Evolutionary conservation across 2,329 filamentous ascomycete genomes (phyloP).

Genomic region (Cladosporium sp.): DNA sequence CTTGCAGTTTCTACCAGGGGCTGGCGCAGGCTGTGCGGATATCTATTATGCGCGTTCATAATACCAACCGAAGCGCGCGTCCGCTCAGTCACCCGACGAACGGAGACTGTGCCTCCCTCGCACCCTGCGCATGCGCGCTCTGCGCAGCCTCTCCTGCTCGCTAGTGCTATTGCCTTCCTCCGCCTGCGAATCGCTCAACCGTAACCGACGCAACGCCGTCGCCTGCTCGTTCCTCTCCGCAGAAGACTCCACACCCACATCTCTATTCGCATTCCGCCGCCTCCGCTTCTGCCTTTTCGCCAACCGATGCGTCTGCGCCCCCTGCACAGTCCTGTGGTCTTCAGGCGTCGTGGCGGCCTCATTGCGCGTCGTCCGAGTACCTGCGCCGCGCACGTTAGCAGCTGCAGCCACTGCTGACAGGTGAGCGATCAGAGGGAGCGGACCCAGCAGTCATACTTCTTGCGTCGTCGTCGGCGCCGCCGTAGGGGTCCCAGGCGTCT

Average conservation of each 20-base stretch:
- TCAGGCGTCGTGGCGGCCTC: constrained; percentile 6
- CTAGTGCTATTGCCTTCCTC: constrained; percentile 8
- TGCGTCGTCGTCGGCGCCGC: constrained; percentile 7
- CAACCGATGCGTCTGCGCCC: constrained; percentile 3
- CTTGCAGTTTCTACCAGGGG: too few species aligned
- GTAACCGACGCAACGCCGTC: background rate
- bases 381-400: constrained; percentile 13
- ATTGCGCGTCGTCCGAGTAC: constrained; percentile 15
- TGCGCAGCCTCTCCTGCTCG: constrained; percentile 1
- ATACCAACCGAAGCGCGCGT: too few species aligned
- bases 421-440: constrained; percentile 13
- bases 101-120: constrained; percentile 6
- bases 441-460: constrained; percentile 23
- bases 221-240: background rate
- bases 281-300: constrained; percentile 3
- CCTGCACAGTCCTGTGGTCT: background rate
- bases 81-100: background rate
- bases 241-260: background rate
- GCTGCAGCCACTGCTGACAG: background rate
- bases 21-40: too few species aligned
- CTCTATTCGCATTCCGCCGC: background rate
- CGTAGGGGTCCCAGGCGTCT: background rate
- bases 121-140: constrained; percentile 5
- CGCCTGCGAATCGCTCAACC: constrained; percentile 13
- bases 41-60: too few species aligned